Evolutionary conservation across 2,329 filamentous ascomycete species (phyloP).

Genomic region (Clonostachys sp.): DNA sequence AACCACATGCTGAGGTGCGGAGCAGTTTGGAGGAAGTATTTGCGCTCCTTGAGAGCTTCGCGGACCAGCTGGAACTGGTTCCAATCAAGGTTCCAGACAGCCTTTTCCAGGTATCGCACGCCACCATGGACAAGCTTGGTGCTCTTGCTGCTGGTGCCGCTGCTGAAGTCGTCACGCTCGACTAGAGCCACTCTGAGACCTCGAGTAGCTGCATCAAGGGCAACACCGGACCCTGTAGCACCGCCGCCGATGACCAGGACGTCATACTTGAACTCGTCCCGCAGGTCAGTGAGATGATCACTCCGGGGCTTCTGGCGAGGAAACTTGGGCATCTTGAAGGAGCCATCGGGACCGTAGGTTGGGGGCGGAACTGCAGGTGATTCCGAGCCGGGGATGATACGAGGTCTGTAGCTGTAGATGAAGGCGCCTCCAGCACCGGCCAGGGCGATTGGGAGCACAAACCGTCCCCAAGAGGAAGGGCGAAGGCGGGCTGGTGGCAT

Average conservation of each 20-base stretch:
- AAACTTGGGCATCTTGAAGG: conserved; percentile 62
- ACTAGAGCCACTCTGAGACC: conserved; percentile 69
- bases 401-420: conserved; percentile 58
- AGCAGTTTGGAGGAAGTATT: conserved; percentile 71
- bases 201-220: conserved; percentile 66
- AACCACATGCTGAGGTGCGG: conserved; percentile 71
- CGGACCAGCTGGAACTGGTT: conserved; percentile 67
- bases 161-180: conserved; percentile 70
- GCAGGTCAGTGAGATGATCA: conserved; percentile 60
- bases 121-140: conserved; percentile 76
- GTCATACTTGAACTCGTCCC: conserved; percentile 55
- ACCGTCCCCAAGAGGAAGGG: conserved; percentile 21
- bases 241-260: conserved; percentile 67
- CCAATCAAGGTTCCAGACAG: conserved; percentile 72
- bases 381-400: conserved; percentile 67
- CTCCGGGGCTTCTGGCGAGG: conserved; percentile 57
- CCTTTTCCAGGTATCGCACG: conserved; percentile 71
- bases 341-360: conserved; percentile 63
- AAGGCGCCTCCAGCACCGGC: conserved; percentile 38
- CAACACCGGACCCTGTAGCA: conserved; percentile 67
- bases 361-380: conserved; percentile 66
- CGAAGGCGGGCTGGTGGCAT: no score
- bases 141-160: conserved; percentile 70
- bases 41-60: conserved; percentile 69
- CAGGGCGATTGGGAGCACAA: conserved; percentile 35